phyloP scores from a whole-genome alignment of 2,329 filamentous ascomycete species.

The Microsporum ferrugineum region DNA sequence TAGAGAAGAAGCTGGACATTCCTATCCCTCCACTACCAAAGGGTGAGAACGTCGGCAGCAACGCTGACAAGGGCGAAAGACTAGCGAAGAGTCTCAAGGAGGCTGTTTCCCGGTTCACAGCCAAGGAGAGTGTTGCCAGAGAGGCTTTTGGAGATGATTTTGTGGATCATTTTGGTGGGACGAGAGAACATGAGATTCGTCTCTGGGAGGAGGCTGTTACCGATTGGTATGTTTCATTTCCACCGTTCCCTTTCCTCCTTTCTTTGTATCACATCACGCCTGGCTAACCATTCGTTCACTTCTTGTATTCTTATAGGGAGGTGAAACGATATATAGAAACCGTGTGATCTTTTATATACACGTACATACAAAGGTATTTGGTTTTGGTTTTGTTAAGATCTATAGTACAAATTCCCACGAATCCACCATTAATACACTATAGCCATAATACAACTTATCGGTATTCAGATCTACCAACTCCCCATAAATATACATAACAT shows the following conservation, averaged over 20 bases:
- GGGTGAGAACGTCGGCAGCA: slow-evolving; percentile 67
- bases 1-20: slow-evolving; percentile 84
- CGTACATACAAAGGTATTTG: neutral
- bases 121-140: slow-evolving; percentile 71
- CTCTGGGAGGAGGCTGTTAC: slow-evolving; percentile 95
- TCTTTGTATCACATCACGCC: neutral
- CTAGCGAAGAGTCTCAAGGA: slow-evolving; percentile 78
- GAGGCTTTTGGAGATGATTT: slow-evolving; percentile 92
- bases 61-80: slow-evolving; percentile 58
- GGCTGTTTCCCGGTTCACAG: slow-evolving; percentile 66
- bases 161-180: slow-evolving; percentile 89
- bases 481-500: no score
- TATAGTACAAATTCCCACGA: no score
- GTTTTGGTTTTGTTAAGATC: no score
- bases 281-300: slow-evolving; percentile 4
- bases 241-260: neutral
- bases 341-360: slow-evolving; percentile 35
- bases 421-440: no score
- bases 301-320: slow-evolving; percentile 44
- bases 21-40: slow-evolving; percentile 71
- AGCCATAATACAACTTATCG: no score
- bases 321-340: slow-evolving; percentile 68
- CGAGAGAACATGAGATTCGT: slow-evolving; percentile 78
- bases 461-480: no score
- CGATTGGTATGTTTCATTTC: slow-evolving; percentile 61